Conservation (phyloP, 1,139 yeast species). For the Blastobotrys serpentis region DNA sequence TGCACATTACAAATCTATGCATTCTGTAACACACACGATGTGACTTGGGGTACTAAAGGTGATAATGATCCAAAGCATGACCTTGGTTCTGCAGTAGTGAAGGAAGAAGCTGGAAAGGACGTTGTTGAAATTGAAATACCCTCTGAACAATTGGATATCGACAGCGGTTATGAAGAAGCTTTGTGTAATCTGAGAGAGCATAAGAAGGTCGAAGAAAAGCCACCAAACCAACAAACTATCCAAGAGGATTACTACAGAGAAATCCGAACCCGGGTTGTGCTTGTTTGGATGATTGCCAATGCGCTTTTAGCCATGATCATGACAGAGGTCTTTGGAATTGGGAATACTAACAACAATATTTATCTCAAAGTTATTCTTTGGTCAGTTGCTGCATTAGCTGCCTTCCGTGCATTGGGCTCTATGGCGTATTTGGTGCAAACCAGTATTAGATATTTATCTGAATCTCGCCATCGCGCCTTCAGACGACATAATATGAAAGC, state of each 20-base stretch:
- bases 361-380: constrained; percentile 83
- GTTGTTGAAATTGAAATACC: constrained; percentile 85
- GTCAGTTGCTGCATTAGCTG: constrained; percentile 83
- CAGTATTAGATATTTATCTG: constrained; percentile 34
- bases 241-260: constrained; percentile 93
- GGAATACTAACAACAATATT: constrained; percentile 61
- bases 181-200: constrained; percentile 71
- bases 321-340: constrained; percentile 73
- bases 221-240: constrained; percentile 53
- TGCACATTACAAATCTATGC: constrained; percentile 92
- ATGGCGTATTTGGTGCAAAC: constrained; percentile 58
- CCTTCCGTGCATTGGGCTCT: constrained; percentile 79
- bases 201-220: constrained; percentile 51
- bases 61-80: constrained; percentile 71
- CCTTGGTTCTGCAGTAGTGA: constrained; percentile 62
- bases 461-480: constrained; percentile 28
- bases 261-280: constrained; percentile 90
- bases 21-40: constrained; percentile 93
- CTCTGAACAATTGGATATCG: constrained; percentile 86
- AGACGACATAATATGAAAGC: not conserved
- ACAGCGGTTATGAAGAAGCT: constrained; percentile 78
- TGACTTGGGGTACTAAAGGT: constrained; percentile 97
- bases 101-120: constrained; percentile 52
- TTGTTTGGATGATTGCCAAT: constrained; percentile 83
- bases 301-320: constrained; percentile 79